Evolutionary conservation across 208 protist species (phyloP), one percentile per base, ranked within the genome.

Genomic region (Leishmania martiniquensis): DNA sequence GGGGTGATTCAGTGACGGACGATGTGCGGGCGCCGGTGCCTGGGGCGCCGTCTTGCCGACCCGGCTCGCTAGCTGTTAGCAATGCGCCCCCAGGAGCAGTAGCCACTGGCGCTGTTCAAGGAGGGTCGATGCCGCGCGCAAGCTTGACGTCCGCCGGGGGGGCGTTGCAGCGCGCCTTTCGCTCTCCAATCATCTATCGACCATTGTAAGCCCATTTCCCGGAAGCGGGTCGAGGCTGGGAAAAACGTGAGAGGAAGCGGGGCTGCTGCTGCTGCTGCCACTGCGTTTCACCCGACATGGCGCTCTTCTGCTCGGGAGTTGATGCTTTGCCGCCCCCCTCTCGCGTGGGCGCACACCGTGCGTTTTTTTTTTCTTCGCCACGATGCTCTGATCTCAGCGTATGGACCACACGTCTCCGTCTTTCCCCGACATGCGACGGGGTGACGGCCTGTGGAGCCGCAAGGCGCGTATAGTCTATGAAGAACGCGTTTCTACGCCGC

Each of bases 111-210:
- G 37, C 9, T 20, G 37, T 20, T 17, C 22, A 6, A n/a, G 1
- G 25, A 32, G 60, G 39, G n/a, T 71, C 77, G 52, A 29, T 73
- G 51, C 77, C 20, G 25, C 15, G 39, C 22, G 1, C 72, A 15
- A 13, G 54, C 4, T 37, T 42, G 12, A 68, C 52, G n/a, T 68
- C 72, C 9, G 37, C 65, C 37, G 37, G 72, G 4, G 55, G 63
- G 4, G 44, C 68, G 29, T 20, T 62, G 29, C 72, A 62, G 25
- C 47, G 32, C 32, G 6, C 29, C 10, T 77, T 77, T 17, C 71
- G 29, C 44, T 82, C 77, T 37, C 71, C 77, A 1, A 82, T 82
- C 54, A 77, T 82, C 10, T 82, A 76, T 59, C 66, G 47, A 42
- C 32, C 0, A 0, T 7, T 15, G 12, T 72, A 72, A 45, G 22